Evolutionary conservation across 306 rosid genomes (phyloP), one percentile per base, ranked within the genome.

Genomic region (Dalbergia oliveri): DNA sequence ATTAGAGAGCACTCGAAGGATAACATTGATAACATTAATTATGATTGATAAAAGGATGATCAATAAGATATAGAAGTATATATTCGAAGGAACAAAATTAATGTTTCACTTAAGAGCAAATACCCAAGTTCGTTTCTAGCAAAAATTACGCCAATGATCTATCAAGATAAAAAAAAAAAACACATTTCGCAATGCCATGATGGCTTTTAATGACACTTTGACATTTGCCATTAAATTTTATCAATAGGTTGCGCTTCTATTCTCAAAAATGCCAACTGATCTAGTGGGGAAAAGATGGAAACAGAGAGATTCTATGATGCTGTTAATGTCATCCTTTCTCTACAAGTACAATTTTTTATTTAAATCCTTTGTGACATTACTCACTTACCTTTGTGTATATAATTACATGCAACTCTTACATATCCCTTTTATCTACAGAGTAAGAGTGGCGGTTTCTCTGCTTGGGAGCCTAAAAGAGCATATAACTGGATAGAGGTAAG

Each of bases 391-490:
- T 63, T 41, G 21, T 9, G n/a, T 44, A n/a, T 11, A 15, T 43
- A 71, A 21, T 21, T 37, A 15, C n/a, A 78, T 56, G 64, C 33
- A 44, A 53, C 45, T 54, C 66, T 71, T 3, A 12, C 43, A 50
- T 9, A 12, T 26, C 45, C n/a, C 4, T 37, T 76, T 61, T 23
- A 61, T 43, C 47, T 49, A 44, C 86, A 90, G 94, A 90, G 88
- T 53, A 77, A 34, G 11, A 87, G 82, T 77, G 94, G 92, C 0
- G 91, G 94, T 80, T 88, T 88, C 65, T 67, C 91, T 43, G 91
- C 94, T 21, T 90, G 92, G 92, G 94, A 88, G 72, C 92, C 91
- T 66, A 86, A 85, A 75, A 87, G 87, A 63, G 89, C 91, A 44
- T 84, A 59, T 26, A 69, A 79, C 9, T 86, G 84, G 86, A 71